Conservation (phyloP, 345 rosid species). For the Firmiana major region DNA sequence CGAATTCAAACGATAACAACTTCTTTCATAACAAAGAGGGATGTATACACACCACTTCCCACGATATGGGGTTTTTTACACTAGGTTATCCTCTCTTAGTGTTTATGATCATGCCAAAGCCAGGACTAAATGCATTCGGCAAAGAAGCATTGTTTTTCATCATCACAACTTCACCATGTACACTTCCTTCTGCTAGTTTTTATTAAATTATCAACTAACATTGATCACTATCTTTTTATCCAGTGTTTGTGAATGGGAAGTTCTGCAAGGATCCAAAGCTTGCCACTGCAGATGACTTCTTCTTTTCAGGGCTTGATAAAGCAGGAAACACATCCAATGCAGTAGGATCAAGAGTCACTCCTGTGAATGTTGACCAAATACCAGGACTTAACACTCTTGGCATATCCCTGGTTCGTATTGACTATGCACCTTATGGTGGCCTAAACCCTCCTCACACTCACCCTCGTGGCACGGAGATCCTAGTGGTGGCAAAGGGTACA, state of each 20-base stretch:
- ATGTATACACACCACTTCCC: no score
- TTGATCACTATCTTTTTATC: neutral
- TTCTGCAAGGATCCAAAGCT: conserved; percentile 34
- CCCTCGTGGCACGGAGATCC: conserved; percentile 24
- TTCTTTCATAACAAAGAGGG: no score
- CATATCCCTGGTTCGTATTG: conserved; percentile 27
- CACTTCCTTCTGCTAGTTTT: neutral
- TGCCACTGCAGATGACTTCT: conserved; percentile 26
- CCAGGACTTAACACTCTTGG: conserved; percentile 36
- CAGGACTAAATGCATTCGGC: no score
- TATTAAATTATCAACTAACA: no score
- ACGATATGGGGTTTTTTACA: no score
- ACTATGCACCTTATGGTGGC: conserved; percentile 25
- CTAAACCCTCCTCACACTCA: conserved; percentile 34
- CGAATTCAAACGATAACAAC: no score
- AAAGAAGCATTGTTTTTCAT: neutral
- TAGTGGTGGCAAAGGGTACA: conserved; percentile 15
- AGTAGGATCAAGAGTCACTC: conserved; percentile 16
- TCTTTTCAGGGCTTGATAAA: conserved; percentile 14
- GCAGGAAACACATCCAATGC: conserved; percentile 12
- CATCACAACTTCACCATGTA: no score
- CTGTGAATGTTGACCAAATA: conserved; percentile 9
- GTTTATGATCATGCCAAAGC: no score
- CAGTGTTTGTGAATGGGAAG: conserved; percentile 31
- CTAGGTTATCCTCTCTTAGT: no score